These are phyloP conservation scores for Aegilops umbellulata DNA, from an alignment of 176 grass and related monocot species.

Conservation along the genomic window DNA sequence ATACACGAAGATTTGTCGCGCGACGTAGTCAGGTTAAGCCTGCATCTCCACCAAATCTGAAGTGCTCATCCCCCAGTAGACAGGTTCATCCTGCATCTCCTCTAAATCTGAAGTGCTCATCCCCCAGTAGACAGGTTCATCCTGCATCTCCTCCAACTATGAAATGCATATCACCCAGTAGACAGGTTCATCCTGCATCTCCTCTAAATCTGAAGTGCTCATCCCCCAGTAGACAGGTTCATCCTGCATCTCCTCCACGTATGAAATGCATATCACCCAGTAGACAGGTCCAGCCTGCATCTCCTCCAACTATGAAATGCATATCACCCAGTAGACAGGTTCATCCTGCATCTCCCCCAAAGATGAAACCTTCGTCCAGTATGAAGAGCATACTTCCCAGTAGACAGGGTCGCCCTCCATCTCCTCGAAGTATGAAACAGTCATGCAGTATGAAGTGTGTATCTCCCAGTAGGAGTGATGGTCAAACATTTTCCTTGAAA, in stretches of 20 bases:
- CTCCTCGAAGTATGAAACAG: conserved; percentile 11
- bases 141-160: background rate
- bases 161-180: background rate
- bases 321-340: conserved; percentile 6
- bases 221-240: conserved; percentile 4
- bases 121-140: background rate
- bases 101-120: background rate
- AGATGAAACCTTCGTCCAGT: background rate
- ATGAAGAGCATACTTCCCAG: background rate
- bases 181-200: background rate
- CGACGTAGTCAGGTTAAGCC: background rate
- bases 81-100: conserved; percentile 5
- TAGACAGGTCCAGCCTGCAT: conserved; percentile 1
- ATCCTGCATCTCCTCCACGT: background rate
- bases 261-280: background rate
- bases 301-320: too few relatives aligned
- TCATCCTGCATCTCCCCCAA: background rate
- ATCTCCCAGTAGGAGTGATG: conserved; percentile 12
- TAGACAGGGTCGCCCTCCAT: background rate
- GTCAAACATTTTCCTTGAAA: background rate
- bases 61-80: background rate
- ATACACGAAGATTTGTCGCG: background rate
- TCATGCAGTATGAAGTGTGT: background rate
- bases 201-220: background rate
- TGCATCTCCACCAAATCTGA: background rate